Conservation (phyloP, 306 rosid species). For the peach (Prunus persica) region Prunus_persica_NCBIv2 NC_034009.1:6553501-6554000, state of each 20-base stretch:
- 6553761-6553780: constrained; percentile 50
- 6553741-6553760: constrained; percentile 69
- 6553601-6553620: no score
- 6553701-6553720: constrained; percentile 91
- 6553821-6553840: constrained; percentile 59
- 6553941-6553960: not conserved
- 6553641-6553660: no score
- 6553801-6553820: constrained; percentile 73
- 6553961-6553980: no score
- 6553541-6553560: no score
- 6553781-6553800: constrained; percentile 80
- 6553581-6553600: no score
- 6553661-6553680: not conserved
- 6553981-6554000: no score
- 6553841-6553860: constrained; percentile 61
- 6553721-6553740: constrained; percentile 66
- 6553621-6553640: no score
- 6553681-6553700: no score
- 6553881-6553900: constrained; percentile 65
- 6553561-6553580: no score
- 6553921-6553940: not conserved
- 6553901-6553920: constrained; percentile 56
- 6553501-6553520: no score
- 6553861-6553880: constrained; percentile 74
- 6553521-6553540: no score